Base-by-base conservation (phyloP, 352 stramenopile genomes). In the Discostella stelligera region DNA sequence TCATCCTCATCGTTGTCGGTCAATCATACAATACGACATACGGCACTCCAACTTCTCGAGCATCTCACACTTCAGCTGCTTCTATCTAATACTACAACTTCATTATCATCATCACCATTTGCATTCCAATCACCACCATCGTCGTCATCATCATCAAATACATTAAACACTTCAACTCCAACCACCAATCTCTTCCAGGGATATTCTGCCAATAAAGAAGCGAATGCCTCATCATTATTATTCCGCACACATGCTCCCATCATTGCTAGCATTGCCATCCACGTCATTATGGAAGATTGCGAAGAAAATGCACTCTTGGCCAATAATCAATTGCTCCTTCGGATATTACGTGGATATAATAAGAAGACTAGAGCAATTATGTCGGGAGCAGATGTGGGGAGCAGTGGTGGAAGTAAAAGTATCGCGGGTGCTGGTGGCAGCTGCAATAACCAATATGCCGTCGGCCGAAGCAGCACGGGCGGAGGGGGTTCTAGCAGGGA, bases 261-360 rank as follows among this genome's bases (percentile, higher is more conserved):
- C 74, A 87, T 98, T 58, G 85, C 98, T 50, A 91, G 94, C 25
- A 72, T 98, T 59, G 89, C 96, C 20, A 96, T 98, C 79, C 90
- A 96, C 65, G 95, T 98, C 39, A 82, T 99, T 53, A 91, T 94
- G 48, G 86, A 93, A 39, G 97, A 99, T 82, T 98, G 98, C 78
- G 96, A 99, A 83, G 96, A 98, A 48, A 98, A 99, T 86, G 95
- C 94, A 23, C 86, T 98, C 16, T 87, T 98, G 63, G 95, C 94
- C 65, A 71, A 61, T 46, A 44, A 46, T 49, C 25, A 39, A 7
- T 48, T 75, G 16, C 10, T 72, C 20, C 13, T 58, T 6, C 16
- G 50, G 50, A 65, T 71, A 37, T 64, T 82, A 59, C 48, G 49
- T 46, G 21, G 39, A 23, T 74, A 66, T 49, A 44, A 75, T 53